A percentile compares a stretch with the other conserved stretches of the same genome.
Evolutionary conservation across 2,329 filamentous ascomycete genomes (phyloP).

Genomic region (Neodidymelliopsis sp.): DNA sequence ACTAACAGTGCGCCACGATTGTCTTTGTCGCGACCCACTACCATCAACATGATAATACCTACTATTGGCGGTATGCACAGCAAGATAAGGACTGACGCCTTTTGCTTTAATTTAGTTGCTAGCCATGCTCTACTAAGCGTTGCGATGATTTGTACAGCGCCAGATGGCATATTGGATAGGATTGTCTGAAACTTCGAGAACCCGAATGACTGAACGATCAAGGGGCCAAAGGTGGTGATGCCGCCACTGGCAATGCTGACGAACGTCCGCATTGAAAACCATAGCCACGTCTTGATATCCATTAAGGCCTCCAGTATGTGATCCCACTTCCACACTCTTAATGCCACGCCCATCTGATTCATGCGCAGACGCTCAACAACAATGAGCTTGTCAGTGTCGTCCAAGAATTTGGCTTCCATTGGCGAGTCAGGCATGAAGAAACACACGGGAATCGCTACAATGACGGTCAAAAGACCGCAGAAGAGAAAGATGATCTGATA

Average conservation of each 20-base stretch:
- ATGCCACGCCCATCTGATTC: constrained; percentile 54
- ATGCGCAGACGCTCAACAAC: constrained; percentile 62
- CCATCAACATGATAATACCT: constrained; percentile 63
- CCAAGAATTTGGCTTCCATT: constrained; percentile 65
- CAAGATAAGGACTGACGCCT: constrained; percentile 62
- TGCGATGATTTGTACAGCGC: constrained; percentile 66
- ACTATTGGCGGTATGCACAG: constrained; percentile 65
- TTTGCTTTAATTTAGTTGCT: constrained; percentile 62
- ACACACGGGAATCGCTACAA: constrained; percentile 59
- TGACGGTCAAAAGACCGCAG: constrained; percentile 56
- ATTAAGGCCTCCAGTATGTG: constrained; percentile 62
- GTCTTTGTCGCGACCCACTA: constrained; percentile 54
- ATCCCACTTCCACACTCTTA: constrained; percentile 59
- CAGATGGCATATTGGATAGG: constrained; percentile 68
- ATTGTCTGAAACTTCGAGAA: constrained; percentile 65
- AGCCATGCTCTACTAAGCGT: constrained; percentile 66
- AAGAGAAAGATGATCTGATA: constrained; percentile 50
- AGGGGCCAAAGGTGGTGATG: constrained; percentile 65
- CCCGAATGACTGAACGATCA: constrained; percentile 66
- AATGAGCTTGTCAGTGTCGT: constrained; percentile 63
- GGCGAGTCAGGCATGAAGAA: constrained; percentile 70
- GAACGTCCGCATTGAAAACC: constrained; percentile 56
- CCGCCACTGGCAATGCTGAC: constrained; percentile 63
- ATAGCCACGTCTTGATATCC: constrained; percentile 68
- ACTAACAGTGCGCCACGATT: constrained; percentile 61